These are phyloP conservation scores for Suhomyces yuchorum DNA, from an alignment of 1,139 yeast species.

Conservation along the genomic window DNA sequence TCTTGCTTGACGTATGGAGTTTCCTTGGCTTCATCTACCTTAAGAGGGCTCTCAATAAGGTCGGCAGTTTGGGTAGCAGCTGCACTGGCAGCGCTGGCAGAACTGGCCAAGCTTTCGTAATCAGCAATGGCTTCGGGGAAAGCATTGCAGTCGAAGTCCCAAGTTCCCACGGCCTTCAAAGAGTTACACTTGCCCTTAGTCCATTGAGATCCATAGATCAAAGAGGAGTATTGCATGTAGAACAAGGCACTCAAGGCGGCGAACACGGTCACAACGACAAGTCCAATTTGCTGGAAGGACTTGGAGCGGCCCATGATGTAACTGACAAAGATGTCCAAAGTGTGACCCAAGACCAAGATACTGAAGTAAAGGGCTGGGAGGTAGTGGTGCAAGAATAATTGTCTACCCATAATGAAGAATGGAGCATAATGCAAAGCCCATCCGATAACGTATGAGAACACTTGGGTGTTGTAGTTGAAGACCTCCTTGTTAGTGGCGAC, in stretches of 20 bases:
- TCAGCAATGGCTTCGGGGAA: slow-evolving; percentile 43
- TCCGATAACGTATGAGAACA: slow-evolving; percentile 69
- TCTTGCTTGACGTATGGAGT: slow-evolving; percentile 20
- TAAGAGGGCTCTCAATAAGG: slow-evolving; percentile 19
- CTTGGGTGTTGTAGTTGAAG: slow-evolving; percentile 71
- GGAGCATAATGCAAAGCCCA: slow-evolving; percentile 87
- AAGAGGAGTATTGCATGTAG: slow-evolving; percentile 67
- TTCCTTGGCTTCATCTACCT: slow-evolving; percentile 27
- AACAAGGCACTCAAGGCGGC: slow-evolving; percentile 54
- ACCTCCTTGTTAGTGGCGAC: slow-evolving; percentile 56
- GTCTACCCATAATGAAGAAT: slow-evolving; percentile 91
- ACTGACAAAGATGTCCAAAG: slow-evolving; percentile 66
- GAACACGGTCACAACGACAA: slow-evolving; percentile 48
- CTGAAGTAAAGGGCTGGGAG: slow-evolving; percentile 91
- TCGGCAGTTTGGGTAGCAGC: slow-evolving; percentile 4
- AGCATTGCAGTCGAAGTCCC: slow-evolving; percentile 85
- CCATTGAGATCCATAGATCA: slow-evolving; percentile 85
- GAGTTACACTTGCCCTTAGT: slow-evolving; percentile 64
- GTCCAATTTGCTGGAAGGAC: slow-evolving; percentile 33
- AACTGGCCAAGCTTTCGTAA: slow-evolving; percentile 21
- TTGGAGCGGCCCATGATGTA: slow-evolving; percentile 43
- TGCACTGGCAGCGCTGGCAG: not conserved
- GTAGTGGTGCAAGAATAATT: slow-evolving; percentile 90
- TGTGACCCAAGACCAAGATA: slow-evolving; percentile 79
- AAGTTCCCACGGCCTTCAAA: slow-evolving; percentile 58